Base-by-base conservation (phyloP, 805 yeast genomes). In the Lachancea meyersii region DNA sequence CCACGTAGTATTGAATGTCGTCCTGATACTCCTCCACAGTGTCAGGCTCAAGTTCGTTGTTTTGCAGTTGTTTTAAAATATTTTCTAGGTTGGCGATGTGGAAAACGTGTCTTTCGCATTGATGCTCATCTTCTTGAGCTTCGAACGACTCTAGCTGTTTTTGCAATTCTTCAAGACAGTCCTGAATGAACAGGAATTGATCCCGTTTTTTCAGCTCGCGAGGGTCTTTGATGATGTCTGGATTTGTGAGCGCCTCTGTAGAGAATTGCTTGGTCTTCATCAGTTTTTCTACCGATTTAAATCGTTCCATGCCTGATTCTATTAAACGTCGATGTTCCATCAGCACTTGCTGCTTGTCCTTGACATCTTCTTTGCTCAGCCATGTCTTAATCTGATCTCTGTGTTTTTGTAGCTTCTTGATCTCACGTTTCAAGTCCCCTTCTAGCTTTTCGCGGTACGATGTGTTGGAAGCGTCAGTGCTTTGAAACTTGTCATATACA, bases 381-480 rank as follows among this genome's bases (percentile, higher is more conserved):
- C 98, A 91, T 44, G 85, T 84, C 67, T 91, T 91, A 55, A 91
- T 86, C 68, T 88, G 97, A 64, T 91, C 98, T 60, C 97, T 76
- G 54, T 83, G 80, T 61, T 96, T 79, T 61, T 91, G 98, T 45
- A 91, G 72, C 64, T 88, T 91, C 65, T 93, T 91, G 65, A 93
- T 89, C 64, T 93, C 97, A 56, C 93, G 82, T 68, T 93, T 89
- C 60, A 91, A 71, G 61, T 91, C 98, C 47, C 80, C 75, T 62
- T 93, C 98, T 45, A 93, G 73, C 63, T 91, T 91, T 61, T 91
- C 97, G 68, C 91, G 85, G 61, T 89, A 96, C 2, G 95, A 80
- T 50, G 78, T 83, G 54, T 83, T 83, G 18, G 51, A 46, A 3
- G 64, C 56, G 49, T 87, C 89, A 38, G 94, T 79, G 39, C 75